These are phyloP conservation scores for Colletotrichum theobromicola DNA, from an alignment of 2,329 filamentous ascomycete genomes.

Conservation along the genomic window DNA sequence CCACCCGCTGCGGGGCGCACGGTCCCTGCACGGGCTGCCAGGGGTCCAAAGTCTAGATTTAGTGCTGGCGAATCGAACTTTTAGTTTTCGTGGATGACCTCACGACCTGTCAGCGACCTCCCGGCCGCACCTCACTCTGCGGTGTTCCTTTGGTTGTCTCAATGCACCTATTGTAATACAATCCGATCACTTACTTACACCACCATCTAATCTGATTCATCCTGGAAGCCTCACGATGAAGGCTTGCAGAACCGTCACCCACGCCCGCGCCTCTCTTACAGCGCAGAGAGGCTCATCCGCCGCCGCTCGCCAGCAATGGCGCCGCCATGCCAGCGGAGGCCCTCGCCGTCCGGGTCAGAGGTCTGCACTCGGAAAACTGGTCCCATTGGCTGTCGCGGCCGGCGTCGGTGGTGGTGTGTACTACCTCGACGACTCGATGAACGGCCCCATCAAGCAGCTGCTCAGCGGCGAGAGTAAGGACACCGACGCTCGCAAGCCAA, in stretches of 20 bases:
- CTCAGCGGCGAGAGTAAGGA: not conserved
- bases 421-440: conserved; percentile 33
- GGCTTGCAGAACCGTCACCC: conserved; percentile 8
- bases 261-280: conserved; percentile 15
- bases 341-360: not conserved
- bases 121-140: not conserved
- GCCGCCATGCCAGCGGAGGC: conserved; percentile 7
- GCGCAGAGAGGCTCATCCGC: conserved; percentile 10
- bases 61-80: conserved; percentile 19
- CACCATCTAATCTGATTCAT: not conserved
- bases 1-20: conserved; percentile 17
- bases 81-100: conserved; percentile 24
- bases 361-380: not conserved
- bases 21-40: not conserved
- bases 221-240: not conserved
- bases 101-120: conserved; percentile 20
- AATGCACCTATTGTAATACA: not conserved
- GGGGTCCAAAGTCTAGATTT: conserved; percentile 15
- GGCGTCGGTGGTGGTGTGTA: conserved; percentile 43
- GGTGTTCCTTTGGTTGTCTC: not conserved
- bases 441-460: conserved; percentile 13
- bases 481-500: conserved; percentile 3
- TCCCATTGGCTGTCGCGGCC: not conserved
- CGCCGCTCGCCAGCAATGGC: conserved; percentile 2
- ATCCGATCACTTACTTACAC: not conserved